Evolutionary conservation across 1,284 basidiomycete genomes (phyloP).

Genomic region (Rhodotorula sp.): DNA sequence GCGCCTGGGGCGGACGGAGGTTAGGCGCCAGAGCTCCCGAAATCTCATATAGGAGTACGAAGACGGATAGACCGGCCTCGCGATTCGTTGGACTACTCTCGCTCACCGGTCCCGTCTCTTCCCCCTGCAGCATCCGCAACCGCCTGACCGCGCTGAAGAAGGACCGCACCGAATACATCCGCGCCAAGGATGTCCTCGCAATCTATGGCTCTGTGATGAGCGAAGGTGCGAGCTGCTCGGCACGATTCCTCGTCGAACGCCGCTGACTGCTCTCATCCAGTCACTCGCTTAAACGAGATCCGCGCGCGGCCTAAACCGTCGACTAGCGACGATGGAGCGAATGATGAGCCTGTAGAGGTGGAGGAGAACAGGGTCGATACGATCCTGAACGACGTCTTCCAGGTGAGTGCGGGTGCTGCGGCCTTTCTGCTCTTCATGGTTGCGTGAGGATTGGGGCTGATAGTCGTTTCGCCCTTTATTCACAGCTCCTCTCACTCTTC

Average conservation of each 20-base stretch:
- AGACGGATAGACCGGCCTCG: no score
- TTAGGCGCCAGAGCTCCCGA: no score
- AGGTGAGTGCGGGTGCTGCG: conserved; percentile 53
- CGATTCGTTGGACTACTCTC: no score
- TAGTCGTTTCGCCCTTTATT: conserved; percentile 56
- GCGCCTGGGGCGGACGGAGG: no score
- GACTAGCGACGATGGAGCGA: conserved; percentile 35
- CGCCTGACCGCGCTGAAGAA: conserved; percentile 61
- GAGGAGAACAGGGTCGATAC: conserved; percentile 77
- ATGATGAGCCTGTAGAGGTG: conserved; percentile 10
- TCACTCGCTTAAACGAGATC: conserved; percentile 82
- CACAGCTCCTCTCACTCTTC: conserved; percentile 44
- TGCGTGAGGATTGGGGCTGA: conserved; percentile 59
- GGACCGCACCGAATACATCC: conserved; percentile 53
- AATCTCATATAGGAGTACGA: no score
- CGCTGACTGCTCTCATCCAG: neutral
- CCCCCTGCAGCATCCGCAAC: conserved; percentile 74
- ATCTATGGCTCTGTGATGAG: conserved; percentile 93
- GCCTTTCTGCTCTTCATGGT: conserved; percentile 30
- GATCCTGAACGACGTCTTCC: conserved; percentile 88
- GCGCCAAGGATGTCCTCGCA: conserved; percentile 77
- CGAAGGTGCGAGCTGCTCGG: conserved; percentile 63
- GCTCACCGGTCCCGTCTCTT: conserved; percentile 33
- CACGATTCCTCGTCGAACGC: neutral
- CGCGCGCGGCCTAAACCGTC: conserved; percentile 58